Percentiles rank a stretch among this genome's conserved stretches.
phyloP scores from a whole-genome alignment of 2,329 filamentous ascomycete species.

The Blastomyces silverae region DNA sequence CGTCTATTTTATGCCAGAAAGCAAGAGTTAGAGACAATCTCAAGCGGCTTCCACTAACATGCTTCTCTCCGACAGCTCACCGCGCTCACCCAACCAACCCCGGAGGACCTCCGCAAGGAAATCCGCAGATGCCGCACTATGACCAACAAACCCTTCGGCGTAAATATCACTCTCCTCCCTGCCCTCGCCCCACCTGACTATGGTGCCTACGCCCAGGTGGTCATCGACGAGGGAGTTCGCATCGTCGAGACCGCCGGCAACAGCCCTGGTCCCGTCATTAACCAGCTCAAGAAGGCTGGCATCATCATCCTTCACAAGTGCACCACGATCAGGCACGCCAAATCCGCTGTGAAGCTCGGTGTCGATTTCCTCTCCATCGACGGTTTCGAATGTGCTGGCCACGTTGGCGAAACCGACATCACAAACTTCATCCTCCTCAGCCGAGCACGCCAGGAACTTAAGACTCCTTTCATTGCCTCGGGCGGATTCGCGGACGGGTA shows the following conservation, averaged over 20 bases:
- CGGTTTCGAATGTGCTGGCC: constrained; percentile 90
- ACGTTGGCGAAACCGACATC: constrained; percentile 50
- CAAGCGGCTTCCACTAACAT: not conserved
- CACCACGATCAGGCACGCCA: constrained; percentile 89
- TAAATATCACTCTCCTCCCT: constrained; percentile 92
- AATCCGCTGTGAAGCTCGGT: constrained; percentile 84
- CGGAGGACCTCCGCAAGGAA: constrained; percentile 86
- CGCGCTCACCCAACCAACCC: constrained; percentile 78
- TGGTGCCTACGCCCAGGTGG: constrained; percentile 78
- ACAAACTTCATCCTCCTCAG: constrained; percentile 62
- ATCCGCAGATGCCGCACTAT: constrained; percentile 79
- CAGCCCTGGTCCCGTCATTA: constrained; percentile 82
- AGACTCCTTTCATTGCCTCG: constrained; percentile 85
- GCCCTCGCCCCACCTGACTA: constrained; percentile 88
- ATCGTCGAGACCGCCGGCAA: constrained; percentile 93
- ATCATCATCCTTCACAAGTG: constrained; percentile 91
- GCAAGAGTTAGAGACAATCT: not conserved
- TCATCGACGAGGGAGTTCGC: constrained; percentile 85
- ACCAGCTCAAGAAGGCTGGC: constrained; percentile 72
- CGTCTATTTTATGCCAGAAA: not conserved
- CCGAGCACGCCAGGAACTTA: constrained; percentile 73
- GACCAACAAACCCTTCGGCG: constrained; percentile 61
- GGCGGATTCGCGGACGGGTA: constrained; percentile 94
- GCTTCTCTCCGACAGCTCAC: constrained; percentile 36
- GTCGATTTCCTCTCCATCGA: constrained; percentile 97